Percentiles rank a stretch among this genome's conserved stretches.
Conservation (phyloP, 148 eudicot species). For the Rhododendron williamsianum region DNA sequence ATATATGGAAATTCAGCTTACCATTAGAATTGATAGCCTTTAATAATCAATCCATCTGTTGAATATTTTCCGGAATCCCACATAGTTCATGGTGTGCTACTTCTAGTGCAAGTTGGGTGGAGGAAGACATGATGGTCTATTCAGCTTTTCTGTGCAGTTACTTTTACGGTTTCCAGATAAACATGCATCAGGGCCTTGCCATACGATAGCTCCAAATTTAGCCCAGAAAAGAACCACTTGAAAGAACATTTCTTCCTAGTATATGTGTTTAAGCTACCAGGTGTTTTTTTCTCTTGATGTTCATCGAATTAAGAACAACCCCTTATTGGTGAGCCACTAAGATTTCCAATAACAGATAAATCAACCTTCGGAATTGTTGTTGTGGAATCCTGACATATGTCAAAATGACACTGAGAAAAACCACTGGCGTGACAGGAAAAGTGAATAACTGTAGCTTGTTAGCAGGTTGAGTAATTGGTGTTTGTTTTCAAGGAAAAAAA, state of each 20-base stretch:
- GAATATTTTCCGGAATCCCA: neutral
- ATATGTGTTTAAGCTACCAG: neutral
- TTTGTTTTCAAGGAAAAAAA: neutral
- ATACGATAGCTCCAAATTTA: neutral
- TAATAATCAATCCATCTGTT: neutral
- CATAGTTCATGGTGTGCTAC: neutral
- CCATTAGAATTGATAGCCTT: neutral
- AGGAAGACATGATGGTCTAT: neutral
- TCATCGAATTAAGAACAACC: neutral
- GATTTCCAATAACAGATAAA: neutral
- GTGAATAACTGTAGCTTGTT: neutral
- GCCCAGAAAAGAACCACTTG: neutral
- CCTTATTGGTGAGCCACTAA: neutral
- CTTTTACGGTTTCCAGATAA: neutral
- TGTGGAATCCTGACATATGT: neutral
- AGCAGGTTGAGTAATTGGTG: neutral
- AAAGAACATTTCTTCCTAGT: neutral
- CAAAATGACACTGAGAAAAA: neutral
- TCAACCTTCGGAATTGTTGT: neutral
- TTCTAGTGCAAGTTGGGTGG: neutral
- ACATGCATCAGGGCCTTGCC: neutral
- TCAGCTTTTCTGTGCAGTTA: neutral
- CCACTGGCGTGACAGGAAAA: neutral
- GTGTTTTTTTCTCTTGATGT: neutral
- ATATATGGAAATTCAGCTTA: neutral